These are phyloP conservation scores for Cucurbita argyrosperma DNA, from an alignment of 306 rosid genomes.

Conservation along the genomic window DNA sequence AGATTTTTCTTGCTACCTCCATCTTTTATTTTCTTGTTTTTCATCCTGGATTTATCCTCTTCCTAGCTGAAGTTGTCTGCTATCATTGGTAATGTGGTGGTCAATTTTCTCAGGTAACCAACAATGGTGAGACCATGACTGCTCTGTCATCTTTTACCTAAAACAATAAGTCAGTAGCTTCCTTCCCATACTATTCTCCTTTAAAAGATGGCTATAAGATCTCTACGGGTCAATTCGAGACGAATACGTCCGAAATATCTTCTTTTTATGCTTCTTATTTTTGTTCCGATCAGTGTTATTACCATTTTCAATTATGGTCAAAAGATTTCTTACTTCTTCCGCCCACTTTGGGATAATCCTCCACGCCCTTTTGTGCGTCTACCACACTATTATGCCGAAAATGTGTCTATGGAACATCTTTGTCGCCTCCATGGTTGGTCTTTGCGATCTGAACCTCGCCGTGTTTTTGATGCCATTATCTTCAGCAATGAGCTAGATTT, in stretches of 20 bases:
- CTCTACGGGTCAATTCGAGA: conserved; percentile 22
- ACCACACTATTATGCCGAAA: conserved; percentile 85
- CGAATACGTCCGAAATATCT: conserved; percentile 27
- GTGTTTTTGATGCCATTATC: conserved; percentile 57
- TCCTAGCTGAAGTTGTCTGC: background rate
- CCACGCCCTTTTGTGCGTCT: conserved; percentile 43
- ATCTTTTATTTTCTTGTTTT: background rate
- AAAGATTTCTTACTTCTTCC: conserved; percentile 57
- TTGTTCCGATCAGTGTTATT: conserved; percentile 32
- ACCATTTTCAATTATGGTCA: conserved; percentile 29
- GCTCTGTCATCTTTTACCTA: conserved; percentile 15
- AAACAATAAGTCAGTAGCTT: conserved; percentile 15
- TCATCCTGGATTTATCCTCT: background rate
- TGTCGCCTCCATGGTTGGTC: conserved; percentile 87
- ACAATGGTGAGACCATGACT: conserved; percentile 15
- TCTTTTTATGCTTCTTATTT: conserved; percentile 17
- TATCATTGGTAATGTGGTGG: background rate
- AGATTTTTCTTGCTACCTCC: background rate
- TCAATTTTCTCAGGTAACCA: conserved; percentile 32
- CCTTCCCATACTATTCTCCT: conserved; percentile 5
- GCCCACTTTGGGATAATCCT: conserved; percentile 86
- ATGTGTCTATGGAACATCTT: conserved; percentile 63
- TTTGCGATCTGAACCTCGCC: conserved; percentile 48
- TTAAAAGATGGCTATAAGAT: conserved; percentile 27
- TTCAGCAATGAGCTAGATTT: conserved; percentile 86